These are phyloP conservation scores for Dendrobium huoshanense DNA, from an alignment of 106 monocot species.

Conservation along the genomic window DNA sequence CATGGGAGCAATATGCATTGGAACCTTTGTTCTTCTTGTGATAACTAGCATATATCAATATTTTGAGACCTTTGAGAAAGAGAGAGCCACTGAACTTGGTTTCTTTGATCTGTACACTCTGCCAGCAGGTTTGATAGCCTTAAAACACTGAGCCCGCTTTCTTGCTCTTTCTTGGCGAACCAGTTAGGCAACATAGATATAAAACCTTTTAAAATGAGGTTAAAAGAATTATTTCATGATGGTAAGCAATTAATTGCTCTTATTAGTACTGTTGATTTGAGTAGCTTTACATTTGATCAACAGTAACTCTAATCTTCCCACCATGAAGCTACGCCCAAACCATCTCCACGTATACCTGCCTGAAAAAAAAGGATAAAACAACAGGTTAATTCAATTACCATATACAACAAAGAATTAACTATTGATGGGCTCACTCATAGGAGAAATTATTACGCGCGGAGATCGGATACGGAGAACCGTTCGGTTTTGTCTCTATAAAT, in stretches of 20 bases:
- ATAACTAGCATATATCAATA: slow-evolving; percentile 23
- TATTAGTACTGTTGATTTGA: too few relatives aligned
- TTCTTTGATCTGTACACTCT: slow-evolving; percentile 8
- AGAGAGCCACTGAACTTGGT: slow-evolving; percentile 15
- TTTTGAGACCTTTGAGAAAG: slow-evolving; percentile 17
- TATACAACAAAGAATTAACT: background rate
- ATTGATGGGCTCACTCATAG: too few relatives aligned
- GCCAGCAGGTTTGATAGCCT: too few relatives aligned
- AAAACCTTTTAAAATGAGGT: too few relatives aligned
- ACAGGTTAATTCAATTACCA: too few relatives aligned
- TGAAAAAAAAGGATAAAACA: background rate
- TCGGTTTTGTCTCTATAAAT: too few relatives aligned
- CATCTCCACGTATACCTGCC: background rate
- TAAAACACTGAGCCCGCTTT: background rate
- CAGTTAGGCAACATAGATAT: too few relatives aligned
- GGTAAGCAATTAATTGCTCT: too few relatives aligned
- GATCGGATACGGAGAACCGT: too few relatives aligned
- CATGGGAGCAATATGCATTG: slow-evolving; percentile 61
- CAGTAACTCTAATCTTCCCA: background rate
- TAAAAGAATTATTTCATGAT: too few relatives aligned
- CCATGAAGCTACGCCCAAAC: slow-evolving; percentile 8
- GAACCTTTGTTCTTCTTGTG: slow-evolving; percentile 47
- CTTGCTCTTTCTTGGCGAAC: too few relatives aligned
- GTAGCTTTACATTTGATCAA: background rate
- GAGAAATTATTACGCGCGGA: too few relatives aligned